Evolutionary conservation across 148 eudicot species (phyloP), one percentile per base, ranked within the genome.

Genomic region (Selenicereus undatus): DNA sequence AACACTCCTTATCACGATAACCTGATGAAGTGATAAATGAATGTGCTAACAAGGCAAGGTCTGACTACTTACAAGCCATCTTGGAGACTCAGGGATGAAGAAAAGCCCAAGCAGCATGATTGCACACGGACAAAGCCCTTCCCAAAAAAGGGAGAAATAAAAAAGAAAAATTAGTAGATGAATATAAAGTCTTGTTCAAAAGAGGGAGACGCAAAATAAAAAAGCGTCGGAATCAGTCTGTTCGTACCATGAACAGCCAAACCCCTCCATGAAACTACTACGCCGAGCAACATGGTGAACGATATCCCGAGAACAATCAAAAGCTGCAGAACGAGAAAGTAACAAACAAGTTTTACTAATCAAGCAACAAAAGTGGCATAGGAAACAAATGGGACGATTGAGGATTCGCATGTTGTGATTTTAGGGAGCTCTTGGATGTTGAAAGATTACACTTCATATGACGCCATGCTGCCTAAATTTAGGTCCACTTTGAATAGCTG

Each of bases 31-130:
- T 24, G 71, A 54, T 70, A 39, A 48, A 21, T 45, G 27, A 68
- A 68, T 14, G 5, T 60, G 36, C 45, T 56, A 18, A 65, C 29
- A 20, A 70, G 48, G 35, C 30, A 27, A 71, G n/a, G 8, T 26
- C n/a, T 75, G 51, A 35, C 20, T 14, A 77, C 88, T 86, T 86
- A 92, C 96, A 86, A 92, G 86, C 96, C 96, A 92, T 83, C 96
- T 88, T 29, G 96, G 93, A 65, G 96, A 92, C 74, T 92, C 96
- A 21, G 96, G 96, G 73, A 89, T 89, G 85, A 89, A 26, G 76
- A 80, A 84, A 69, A 92, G 87, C 66, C 96, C 96, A 27, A 89
- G 10, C 39, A 92, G 26, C 74, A 88, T 84, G 84, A 90, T 50
- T 27, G 84, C 89, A 77, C 92, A 89, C 36, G 96, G 96, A 48